phyloP scores from a whole-genome alignment of 257 asterid genomes.

The Prunella vulgaris region DNA sequence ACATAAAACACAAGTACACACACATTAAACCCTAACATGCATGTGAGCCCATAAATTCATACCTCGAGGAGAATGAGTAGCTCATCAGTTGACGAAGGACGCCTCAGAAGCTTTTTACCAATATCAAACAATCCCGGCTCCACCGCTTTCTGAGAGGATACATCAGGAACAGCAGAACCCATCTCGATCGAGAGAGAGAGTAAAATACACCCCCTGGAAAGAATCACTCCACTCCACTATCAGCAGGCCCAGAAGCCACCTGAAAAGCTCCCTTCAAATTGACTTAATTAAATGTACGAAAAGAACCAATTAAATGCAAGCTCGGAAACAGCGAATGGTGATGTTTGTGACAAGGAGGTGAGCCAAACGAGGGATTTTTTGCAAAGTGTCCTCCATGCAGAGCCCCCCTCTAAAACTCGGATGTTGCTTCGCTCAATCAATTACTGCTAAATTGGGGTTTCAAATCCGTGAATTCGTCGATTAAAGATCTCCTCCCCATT shows the following conservation, averaged over 20 bases:
- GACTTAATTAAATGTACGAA: not conserved
- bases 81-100: slow-evolving; percentile 26
- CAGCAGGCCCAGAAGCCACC: slow-evolving; percentile 10
- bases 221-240: slow-evolving; percentile 4
- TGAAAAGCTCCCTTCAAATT: slow-evolving; percentile 12
- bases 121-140: slow-evolving; percentile 29
- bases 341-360: slow-evolving; percentile 6
- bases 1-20: too few species aligned
- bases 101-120: slow-evolving; percentile 27
- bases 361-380: slow-evolving; percentile 18
- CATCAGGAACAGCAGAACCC: slow-evolving; percentile 32
- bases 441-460: slow-evolving; percentile 22
- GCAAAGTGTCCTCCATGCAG: slow-evolving; percentile 39
- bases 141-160: slow-evolving; percentile 31
- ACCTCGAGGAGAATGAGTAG: slow-evolving; percentile 38
- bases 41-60: not conserved
- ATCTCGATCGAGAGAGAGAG: slow-evolving; percentile 11
- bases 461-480: slow-evolving; percentile 25
- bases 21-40: not conserved
- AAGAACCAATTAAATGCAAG: not conserved
- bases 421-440: slow-evolving; percentile 32
- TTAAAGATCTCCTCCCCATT: not conserved
- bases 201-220: not conserved
- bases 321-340: slow-evolving; percentile 17
- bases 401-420: slow-evolving; percentile 24